Conservation (phyloP, 2,329 filamentous ascomycete species). For the Pseudopyrenochaeta lycopersici region DNA sequence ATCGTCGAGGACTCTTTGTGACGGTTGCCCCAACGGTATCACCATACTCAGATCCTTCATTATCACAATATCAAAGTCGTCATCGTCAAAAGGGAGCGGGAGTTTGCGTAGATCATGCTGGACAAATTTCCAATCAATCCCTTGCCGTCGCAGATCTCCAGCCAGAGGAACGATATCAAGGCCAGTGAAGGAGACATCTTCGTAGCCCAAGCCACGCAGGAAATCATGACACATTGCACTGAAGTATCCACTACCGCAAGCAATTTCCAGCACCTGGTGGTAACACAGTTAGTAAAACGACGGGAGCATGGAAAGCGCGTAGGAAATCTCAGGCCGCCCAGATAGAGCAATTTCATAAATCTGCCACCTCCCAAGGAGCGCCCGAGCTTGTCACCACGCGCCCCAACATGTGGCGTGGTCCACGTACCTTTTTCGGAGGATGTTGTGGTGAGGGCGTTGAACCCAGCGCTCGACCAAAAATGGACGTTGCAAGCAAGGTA, state of each 20-base stretch:
- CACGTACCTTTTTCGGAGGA: constrained; percentile 57
- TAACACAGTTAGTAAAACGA: too few species aligned
- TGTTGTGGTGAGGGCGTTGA: constrained; percentile 71
- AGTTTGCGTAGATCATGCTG: constrained; percentile 81
- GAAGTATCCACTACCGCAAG: constrained; percentile 90
- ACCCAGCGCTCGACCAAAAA: constrained; percentile 83
- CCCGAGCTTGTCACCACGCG: too few species aligned
- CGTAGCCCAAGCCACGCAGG: constrained; percentile 73
- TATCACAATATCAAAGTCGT: constrained; percentile 87
- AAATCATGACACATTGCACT: constrained; percentile 86
- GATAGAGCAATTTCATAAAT: too few species aligned
- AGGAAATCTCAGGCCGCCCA: too few species aligned
- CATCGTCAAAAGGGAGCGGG: constrained; percentile 80
- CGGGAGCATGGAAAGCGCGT: too few species aligned
- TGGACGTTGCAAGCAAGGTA: constrained; percentile 80
- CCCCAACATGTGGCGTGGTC: too few species aligned
- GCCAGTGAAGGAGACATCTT: constrained; percentile 79
- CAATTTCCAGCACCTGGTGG: constrained; percentile 76
- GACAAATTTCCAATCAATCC: constrained; percentile 88
- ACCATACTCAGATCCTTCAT: constrained; percentile 82
- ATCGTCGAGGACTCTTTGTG: constrained; percentile 71
- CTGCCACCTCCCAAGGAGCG: too few species aligned
- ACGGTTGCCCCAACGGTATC: constrained; percentile 65
- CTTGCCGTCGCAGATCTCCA: constrained; percentile 70
- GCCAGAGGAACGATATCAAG: constrained; percentile 81